These are phyloP conservation scores for Hericium alpestre DNA, from an alignment of 768 basidiomycete species.

Conservation along the genomic window DNA sequence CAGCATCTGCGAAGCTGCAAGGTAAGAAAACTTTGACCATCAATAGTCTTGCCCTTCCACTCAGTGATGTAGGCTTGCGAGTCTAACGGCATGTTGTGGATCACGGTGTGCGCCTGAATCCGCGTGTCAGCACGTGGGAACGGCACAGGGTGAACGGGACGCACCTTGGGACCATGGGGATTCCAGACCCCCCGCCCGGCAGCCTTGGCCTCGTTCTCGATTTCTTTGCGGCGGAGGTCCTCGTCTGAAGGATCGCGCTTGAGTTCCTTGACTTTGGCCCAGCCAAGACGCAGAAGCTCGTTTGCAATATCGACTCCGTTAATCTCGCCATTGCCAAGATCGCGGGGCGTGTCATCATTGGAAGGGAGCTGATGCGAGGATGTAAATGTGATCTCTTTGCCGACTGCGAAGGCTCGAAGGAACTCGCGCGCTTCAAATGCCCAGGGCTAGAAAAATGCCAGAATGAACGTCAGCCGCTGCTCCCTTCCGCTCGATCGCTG, in stretches of 20 bases:
- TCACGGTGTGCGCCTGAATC: slow-evolving; percentile 55
- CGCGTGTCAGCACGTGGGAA: neutral
- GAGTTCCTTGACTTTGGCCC: slow-evolving; percentile 84
- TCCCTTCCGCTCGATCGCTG: neutral
- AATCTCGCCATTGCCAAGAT: slow-evolving; percentile 69
- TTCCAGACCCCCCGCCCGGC: slow-evolving; percentile 83
- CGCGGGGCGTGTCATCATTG: slow-evolving; percentile 57
- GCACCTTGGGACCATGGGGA: slow-evolving; percentile 63
- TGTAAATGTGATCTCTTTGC: slow-evolving; percentile 81
- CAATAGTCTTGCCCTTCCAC: slow-evolving; percentile 85
- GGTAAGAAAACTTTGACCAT: slow-evolving; percentile 39
- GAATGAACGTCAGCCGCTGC: too few relatives aligned
- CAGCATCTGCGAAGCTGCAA: slow-evolving; percentile 5
- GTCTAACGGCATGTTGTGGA: slow-evolving; percentile 83
- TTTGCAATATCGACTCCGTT: slow-evolving; percentile 60
- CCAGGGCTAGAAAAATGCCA: slow-evolving; percentile 47
- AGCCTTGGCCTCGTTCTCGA: slow-evolving; percentile 66
- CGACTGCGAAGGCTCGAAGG: slow-evolving; percentile 73
- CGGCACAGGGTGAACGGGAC: neutral
- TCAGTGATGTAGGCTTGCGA: slow-evolving; percentile 81
- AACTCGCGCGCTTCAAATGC: slow-evolving; percentile 92
- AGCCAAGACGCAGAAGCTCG: slow-evolving; percentile 81
- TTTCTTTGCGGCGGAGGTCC: slow-evolving; percentile 56
- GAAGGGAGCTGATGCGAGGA: slow-evolving; percentile 72
- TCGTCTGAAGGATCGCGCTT: slow-evolving; percentile 79